phyloP scores from a whole-genome alignment of 1,284 basidiomycete species.

The Waitea zeae region DNA sequence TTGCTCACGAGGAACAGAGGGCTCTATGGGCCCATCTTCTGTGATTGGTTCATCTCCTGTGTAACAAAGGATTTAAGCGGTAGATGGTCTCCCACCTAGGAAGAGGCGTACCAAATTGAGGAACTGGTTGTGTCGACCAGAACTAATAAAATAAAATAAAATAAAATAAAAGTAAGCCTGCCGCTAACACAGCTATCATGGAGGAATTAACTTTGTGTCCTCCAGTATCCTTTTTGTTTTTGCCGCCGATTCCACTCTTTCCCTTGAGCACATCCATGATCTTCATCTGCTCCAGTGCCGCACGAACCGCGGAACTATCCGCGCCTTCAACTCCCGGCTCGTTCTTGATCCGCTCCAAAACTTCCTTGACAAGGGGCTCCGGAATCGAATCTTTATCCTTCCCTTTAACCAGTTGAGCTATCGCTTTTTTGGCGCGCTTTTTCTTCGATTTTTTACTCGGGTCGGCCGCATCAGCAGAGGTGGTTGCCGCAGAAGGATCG shows the following conservation, averaged over 20 bases:
- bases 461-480: neutral
- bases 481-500: neutral
- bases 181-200: neutral
- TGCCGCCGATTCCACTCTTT: slow-evolving; percentile 48
- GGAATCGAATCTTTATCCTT: slow-evolving; percentile 25
- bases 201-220: slow-evolving; percentile 59
- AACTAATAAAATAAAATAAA: slow-evolving; percentile 51
- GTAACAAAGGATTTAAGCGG: too few relatives aligned
- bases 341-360: slow-evolving; percentile 39
- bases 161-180: slow-evolving; percentile 3
- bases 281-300: slow-evolving; percentile 49
- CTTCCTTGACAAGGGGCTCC: slow-evolving; percentile 38
- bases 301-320: slow-evolving; percentile 39
- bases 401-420: slow-evolving; percentile 31
- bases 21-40: slow-evolving; percentile 83
- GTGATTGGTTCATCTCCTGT: slow-evolving; percentile 47
- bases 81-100: neutral
- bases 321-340: slow-evolving; percentile 30
- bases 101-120: slow-evolving; percentile 45
- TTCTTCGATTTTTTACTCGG: slow-evolving; percentile 56
- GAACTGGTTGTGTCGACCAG: slow-evolving; percentile 93
- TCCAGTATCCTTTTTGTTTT: slow-evolving; percentile 62
- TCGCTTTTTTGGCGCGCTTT: slow-evolving; percentile 47
- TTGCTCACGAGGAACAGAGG: slow-evolving; percentile 58
- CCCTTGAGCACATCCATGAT: slow-evolving; percentile 60